A percentile compares a stretch with the other conserved stretches of the same genome.
phyloP scores from a whole-genome alignment of 148 eudicot species.

The Silene latifolia region DNA sequence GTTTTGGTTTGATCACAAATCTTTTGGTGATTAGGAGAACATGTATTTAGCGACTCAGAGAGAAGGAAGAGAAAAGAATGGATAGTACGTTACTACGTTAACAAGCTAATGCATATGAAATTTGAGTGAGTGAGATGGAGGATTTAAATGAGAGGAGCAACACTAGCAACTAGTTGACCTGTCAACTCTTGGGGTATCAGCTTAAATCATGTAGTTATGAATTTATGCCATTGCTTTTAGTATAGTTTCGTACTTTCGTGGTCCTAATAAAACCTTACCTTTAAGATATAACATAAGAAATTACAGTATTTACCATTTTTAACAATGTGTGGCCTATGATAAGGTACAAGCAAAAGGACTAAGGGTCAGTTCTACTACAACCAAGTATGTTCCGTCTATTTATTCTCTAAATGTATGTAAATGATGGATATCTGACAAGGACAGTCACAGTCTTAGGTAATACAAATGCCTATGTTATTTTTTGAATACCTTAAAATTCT shows the following conservation, averaged over 20 bases:
- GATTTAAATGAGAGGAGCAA: conserved; percentile 26
- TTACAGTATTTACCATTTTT: conserved; percentile 3
- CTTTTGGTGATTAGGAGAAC: not conserved
- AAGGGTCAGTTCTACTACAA: not conserved
- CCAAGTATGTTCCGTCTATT: not conserved
- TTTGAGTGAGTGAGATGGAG: conserved; percentile 13
- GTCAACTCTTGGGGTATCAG: conserved; percentile 16
- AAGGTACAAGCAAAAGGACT: not conserved
- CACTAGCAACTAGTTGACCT: conserved; percentile 16
- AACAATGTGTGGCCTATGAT: conserved; percentile 4
- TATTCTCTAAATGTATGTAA: not conserved
- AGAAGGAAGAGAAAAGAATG: not conserved
- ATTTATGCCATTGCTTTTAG: conserved; percentile 11
- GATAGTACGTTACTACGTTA: not conserved
- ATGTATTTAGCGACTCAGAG: not conserved
- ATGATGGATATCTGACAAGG: not conserved
- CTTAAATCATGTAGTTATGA: conserved; percentile 8
- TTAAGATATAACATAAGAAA: not conserved
- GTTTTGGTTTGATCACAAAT: conserved; percentile 8
- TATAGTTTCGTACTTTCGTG: conserved; percentile 7
- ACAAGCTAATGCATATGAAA: conserved; percentile 8
- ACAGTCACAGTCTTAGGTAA: not conserved
- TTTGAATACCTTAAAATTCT: not conserved
- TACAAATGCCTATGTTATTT: not conserved
- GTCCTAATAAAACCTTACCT: conserved; percentile 16